phyloP scores from a whole-genome alignment of 2,329 filamentous ascomycete species.

The Pyrenophora teres region DNA sequence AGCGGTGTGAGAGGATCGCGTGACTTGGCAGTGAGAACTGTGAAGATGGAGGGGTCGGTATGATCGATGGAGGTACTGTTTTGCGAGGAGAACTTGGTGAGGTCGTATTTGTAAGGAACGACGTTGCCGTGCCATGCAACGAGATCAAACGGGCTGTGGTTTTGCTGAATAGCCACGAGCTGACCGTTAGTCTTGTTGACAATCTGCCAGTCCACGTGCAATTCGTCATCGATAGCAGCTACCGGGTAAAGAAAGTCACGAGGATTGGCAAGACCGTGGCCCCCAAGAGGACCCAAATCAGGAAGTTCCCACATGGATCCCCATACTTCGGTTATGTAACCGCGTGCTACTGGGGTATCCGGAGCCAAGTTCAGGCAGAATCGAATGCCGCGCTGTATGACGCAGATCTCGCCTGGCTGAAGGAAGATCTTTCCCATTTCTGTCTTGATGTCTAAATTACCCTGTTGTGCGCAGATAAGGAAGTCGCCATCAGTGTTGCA shows the following conservation, averaged over 20 bases:
- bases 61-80: constrained; percentile 48
- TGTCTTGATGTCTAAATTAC: constrained; percentile 46
- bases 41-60: constrained; percentile 47
- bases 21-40: constrained; percentile 46
- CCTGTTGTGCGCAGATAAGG: constrained; percentile 44
- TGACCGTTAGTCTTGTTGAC: constrained; percentile 46
- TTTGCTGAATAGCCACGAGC: constrained; percentile 42
- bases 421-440: constrained; percentile 48
- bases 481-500: constrained; percentile 52
- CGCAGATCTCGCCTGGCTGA: constrained; percentile 48
- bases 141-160: constrained; percentile 52
- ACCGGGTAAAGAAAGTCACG: constrained; percentile 48
- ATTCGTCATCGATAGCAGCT: constrained; percentile 45
- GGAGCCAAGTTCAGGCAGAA: constrained; percentile 44
- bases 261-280: constrained; percentile 48
- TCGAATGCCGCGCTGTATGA: constrained; percentile 49
- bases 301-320: constrained; percentile 49
- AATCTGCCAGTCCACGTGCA: constrained; percentile 42
- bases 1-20: constrained; percentile 45
- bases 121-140: constrained; percentile 50
- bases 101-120: constrained; percentile 61
- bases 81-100: constrained; percentile 54
- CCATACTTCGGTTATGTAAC: constrained; percentile 50
- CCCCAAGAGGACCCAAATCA: constrained; percentile 48
- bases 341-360: constrained; percentile 41